Base-by-base conservation (phyloP, 257 asterid genomes). In the Hygrophila difformis region DNA sequence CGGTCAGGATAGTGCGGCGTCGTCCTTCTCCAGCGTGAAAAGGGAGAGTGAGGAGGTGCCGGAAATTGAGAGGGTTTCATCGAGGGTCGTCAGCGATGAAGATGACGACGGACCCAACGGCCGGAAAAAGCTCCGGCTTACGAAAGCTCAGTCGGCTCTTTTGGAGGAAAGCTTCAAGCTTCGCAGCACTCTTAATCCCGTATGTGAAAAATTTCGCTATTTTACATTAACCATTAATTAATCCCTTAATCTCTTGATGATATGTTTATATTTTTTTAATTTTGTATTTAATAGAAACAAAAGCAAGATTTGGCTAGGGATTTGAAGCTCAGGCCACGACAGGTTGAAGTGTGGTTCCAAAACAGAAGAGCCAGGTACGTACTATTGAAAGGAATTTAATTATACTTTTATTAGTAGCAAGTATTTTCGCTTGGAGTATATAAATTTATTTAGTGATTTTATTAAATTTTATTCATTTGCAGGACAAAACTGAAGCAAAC, bases 401-500 rank as follows among this genome's bases (percentile, higher is more conserved):
- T 26, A 26, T 3, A 26, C n/a, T n/a, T n/a, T n/a, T n/a, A n/a
- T n/a, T n/a, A n/a, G n/a, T n/a, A n/a, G n/a, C n/a, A n/a, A n/a
- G n/a, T n/a, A n/a, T n/a, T n/a, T n/a, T n/a, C n/a, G n/a, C n/a
- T n/a, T n/a, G n/a, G n/a, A n/a, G n/a, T n/a, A n/a, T n/a, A n/a
- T n/a, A n/a, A n/a, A n/a, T n/a, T n/a, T n/a, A n/a, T n/a, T n/a
- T n/a, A n/a, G n/a, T n/a, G n/a, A n/a, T n/a, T n/a, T n/a, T n/a
- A n/a, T n/a, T n/a, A n/a, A n/a, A n/a, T 33, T 9, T 33, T 33
- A 2, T 5, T 33, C 12, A 1, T 7, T 11, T 1, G 0, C 75
- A 88, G 97, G 73, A 84, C 95, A 10, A 89, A 89, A 79, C 94
- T 89, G 49, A 89, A 89, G 75, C 97, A 89, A 56, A 89, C 97